Evolutionary conservation across 1,284 basidiomycete species (phyloP).

Genomic region (Marasmius tenuissimus): DNA sequence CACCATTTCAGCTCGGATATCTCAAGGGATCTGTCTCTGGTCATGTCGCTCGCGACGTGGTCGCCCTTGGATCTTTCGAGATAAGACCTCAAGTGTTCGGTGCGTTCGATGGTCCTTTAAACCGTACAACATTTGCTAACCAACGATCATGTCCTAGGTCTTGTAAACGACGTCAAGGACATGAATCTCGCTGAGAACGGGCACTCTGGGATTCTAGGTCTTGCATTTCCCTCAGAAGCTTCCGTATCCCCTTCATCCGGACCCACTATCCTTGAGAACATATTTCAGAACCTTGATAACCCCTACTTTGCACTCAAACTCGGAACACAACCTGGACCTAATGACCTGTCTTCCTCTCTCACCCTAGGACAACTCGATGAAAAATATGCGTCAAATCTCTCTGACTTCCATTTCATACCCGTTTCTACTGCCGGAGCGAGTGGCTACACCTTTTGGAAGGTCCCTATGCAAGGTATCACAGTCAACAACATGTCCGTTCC

Average conservation of each 20-base stretch:
- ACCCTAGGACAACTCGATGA: conserved; percentile 51
- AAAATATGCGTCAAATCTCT: conserved; percentile 32
- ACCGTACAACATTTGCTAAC: background rate
- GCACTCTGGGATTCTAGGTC: conserved; percentile 59
- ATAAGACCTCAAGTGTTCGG: conserved; percentile 42
- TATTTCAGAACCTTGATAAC: conserved; percentile 44
- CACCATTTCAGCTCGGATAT: conserved; percentile 42
- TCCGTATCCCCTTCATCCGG: conserved; percentile 47
- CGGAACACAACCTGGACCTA: conserved; percentile 31
- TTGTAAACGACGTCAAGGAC: conserved; percentile 44
- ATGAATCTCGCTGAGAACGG: conserved; percentile 46
- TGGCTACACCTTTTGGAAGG: conserved; percentile 59
- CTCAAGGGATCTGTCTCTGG: conserved; percentile 49
- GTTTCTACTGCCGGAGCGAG: conserved; percentile 39
- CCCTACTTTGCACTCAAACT: conserved; percentile 51
- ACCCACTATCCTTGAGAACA: conserved; percentile 46
- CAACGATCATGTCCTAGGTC: conserved; percentile 29
- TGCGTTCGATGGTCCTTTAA: conserved; percentile 18
- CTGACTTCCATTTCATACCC: conserved; percentile 37
- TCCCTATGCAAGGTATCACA: conserved; percentile 45
- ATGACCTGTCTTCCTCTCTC: conserved; percentile 43
- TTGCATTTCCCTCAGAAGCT: conserved; percentile 49
- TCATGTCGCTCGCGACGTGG: conserved; percentile 39
- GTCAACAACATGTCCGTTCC: conserved; percentile 40
- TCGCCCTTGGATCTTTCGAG: conserved; percentile 44